Evolutionary conservation across 306 rosid species (phyloP).

Genomic region (Lotus japonicus): DNA sequence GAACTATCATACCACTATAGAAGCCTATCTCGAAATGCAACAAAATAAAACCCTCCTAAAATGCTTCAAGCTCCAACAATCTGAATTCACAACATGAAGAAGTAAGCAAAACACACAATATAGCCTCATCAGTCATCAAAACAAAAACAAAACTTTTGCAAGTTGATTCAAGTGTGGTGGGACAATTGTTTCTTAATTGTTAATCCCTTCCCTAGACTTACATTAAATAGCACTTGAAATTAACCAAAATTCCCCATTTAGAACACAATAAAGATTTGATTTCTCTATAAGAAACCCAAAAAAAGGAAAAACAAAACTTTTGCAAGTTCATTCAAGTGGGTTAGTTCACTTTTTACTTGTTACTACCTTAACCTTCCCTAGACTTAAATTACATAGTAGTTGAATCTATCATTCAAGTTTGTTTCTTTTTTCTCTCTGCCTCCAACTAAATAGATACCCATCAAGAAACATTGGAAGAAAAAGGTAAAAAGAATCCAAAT

Average conservation of each 20-base stretch:
- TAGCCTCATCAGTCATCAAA: not conserved
- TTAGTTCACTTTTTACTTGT: no score
- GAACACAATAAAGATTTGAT: no score
- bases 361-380: no score
- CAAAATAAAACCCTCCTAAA: not conserved
- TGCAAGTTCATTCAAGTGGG: not conserved
- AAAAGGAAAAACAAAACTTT: not conserved
- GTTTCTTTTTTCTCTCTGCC: not conserved
- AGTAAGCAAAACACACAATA: not conserved
- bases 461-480: not conserved
- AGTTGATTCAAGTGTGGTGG: not conserved
- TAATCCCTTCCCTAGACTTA: no score
- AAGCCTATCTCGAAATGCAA: slow-evolving; percentile 11
- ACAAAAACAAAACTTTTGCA: not conserved
- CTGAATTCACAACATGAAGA: slow-evolving; percentile 3
- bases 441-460: not conserved
- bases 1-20: slow-evolving; percentile 24
- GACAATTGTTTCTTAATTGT: no score
- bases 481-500: not conserved
- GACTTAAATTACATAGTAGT: not conserved
- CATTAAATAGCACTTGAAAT: no score
- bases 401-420: not conserved
- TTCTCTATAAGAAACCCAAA: not conserved
- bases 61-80: slow-evolving; percentile 5
- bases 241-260: no score